Evolutionary conservation across 805 yeast species (phyloP), one percentile per base, ranked within the genome.

Genomic region (Candida succiphila): DNA sequence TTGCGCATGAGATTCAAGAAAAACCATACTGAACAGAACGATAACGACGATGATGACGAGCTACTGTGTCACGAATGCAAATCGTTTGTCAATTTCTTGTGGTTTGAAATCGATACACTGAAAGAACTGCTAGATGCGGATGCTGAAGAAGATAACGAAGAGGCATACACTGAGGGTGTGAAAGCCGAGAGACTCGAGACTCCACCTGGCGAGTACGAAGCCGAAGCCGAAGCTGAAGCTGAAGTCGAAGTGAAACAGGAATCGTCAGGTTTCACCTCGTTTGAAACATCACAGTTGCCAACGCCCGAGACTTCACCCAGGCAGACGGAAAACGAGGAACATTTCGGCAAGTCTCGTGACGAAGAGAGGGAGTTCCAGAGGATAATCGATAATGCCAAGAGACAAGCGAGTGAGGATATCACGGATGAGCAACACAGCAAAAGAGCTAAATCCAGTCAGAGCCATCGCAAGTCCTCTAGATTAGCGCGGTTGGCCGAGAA

Each of bases 61-160:
- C 56, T 52, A 16, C 50, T 70, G 22, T 73, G 79, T 48, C 63
- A 54, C 27, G 52, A 58, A 18, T 73, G 79, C 44, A 63, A 67
- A 35, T 63, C 77, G 4, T 58, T 60, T 35, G 59, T 70, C 15
- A 61, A 67, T 15, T 67, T 65, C 44, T 64, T 63, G 36, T 72
- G 72, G 60, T 52, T 69, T 37, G 59, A 62, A 26, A 48, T 67
- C 27, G 62, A 53, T 34, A 29, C 46, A 22, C 33, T 46, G 32
- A 37, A 40, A 28, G 39, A 45, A 13, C 13, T 43, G 10, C 31
- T 31, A n/a, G 34, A 32, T 10, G 17, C 29, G 14, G 16, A 28
- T 8, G 33, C 32, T 4, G 25, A 25, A 19, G 18, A 19, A 17
- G 9, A 17, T 17, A 17, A 34, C 14, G 37, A 29, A 25, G 40